These are phyloP conservation scores for Neopestalotiopsis sp. DNA, from an alignment of 2,329 filamentous ascomycete species.

Conservation along the genomic window DNA sequence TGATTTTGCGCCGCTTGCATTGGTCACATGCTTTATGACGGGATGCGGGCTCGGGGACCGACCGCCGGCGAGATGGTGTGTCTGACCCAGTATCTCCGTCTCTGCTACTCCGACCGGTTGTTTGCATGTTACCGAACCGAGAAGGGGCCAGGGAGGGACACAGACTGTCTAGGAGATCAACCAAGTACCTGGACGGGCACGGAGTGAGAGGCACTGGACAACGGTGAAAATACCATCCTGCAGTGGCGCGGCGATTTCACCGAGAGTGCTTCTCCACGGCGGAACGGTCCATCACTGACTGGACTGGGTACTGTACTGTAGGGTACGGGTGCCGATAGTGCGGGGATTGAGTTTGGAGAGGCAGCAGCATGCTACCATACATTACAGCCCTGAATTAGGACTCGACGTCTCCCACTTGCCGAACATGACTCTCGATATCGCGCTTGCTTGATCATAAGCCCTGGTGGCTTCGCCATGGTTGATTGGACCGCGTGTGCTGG, in stretches of 20 bases:
- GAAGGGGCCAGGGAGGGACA: neutral
- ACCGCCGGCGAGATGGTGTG: neutral
- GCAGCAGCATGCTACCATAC: neutral
- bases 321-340: neutral
- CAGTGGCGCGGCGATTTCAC: neutral
- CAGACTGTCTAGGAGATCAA: neutral
- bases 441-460: neutral
- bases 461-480: neutral
- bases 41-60: neutral
- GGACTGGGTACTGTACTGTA: no score
- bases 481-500: neutral
- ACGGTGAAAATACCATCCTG: conserved; percentile 1
- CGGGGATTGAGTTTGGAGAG: neutral
- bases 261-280: neutral
- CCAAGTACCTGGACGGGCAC: conserved; percentile 2
- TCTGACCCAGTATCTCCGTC: conserved; percentile 3
- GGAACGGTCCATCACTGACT: neutral
- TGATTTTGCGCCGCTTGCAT: neutral
- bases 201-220: neutral
- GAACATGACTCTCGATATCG: neutral
- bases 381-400: neutral
- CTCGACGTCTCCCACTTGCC: neutral
- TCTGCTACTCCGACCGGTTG: neutral
- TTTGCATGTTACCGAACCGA: neutral
- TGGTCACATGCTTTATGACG: neutral